These are phyloP conservation scores for Calonectria henricotiae DNA, from an alignment of 2,329 filamentous ascomycete species.

Conservation along the genomic window DNA sequence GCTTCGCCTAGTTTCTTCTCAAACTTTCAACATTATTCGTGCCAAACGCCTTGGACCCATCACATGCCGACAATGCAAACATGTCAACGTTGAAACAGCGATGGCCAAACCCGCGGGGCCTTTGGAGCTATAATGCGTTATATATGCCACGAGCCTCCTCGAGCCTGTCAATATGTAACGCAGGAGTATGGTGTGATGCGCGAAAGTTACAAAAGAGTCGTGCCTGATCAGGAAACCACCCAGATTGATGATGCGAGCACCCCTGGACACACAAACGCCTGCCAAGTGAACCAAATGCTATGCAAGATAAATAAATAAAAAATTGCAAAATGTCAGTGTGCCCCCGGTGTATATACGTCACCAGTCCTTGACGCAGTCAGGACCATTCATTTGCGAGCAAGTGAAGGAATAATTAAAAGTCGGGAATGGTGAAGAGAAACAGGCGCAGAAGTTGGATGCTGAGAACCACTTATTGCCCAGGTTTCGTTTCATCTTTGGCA, in stretches of 20 bases:
- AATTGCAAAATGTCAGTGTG: not conserved
- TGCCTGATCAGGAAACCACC: slow-evolving; percentile 21
- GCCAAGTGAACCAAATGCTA: slow-evolving; percentile 24
- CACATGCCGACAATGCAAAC: too few species aligned
- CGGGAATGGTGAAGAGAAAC: not conserved
- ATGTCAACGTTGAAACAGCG: too few species aligned
- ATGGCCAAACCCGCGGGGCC: too few species aligned
- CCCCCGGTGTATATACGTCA: not conserved
- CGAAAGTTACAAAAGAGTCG: slow-evolving; percentile 29
- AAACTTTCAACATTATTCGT: too few species aligned
- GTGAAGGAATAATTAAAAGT: not conserved
- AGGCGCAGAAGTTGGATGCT: too few species aligned
- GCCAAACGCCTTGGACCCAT: too few species aligned
- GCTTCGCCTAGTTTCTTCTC: too few species aligned
- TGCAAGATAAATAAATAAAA: slow-evolving; percentile 18
- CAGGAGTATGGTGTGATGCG: slow-evolving; percentile 19
- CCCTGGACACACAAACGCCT: slow-evolving; percentile 5
- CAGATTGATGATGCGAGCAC: not conserved
- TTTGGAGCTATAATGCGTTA: too few species aligned
- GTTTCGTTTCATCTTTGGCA: slow-evolving; percentile 16
- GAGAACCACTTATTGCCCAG: slow-evolving; percentile 32
- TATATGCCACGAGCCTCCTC: too few species aligned
- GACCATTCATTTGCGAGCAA: not conserved
- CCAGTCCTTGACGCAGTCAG: not conserved
- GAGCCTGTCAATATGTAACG: slow-evolving; percentile 27